Base-by-base conservation (phyloP, 192 early-diverging fungal genomes). In the Coemansia sp. region DNA sequence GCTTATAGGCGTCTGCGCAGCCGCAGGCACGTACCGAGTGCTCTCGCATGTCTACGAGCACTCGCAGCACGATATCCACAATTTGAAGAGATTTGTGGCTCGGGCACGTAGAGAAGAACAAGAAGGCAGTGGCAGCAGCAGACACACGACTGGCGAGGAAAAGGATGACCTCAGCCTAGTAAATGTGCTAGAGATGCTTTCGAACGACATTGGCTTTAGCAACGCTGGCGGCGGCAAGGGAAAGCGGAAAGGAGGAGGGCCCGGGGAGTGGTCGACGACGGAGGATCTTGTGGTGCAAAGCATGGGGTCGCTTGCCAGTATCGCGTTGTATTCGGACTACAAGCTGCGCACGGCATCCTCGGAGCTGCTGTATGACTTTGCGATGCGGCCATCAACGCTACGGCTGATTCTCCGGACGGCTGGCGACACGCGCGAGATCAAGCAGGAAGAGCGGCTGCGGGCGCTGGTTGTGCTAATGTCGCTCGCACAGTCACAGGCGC, bases 1-100 rank as follows among this genome's bases (percentile, higher is more conserved):
- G 19, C 23, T 50, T 5, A 43, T 44, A 7, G 64, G 72, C 9
- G 21, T 59, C 15, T 61, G 58, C 10, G 67, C 72, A n/a, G 72
- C 72, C 0, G 37, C 65, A 3, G 72, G 60, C 16, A 69, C 72
- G 12, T 74, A 74, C 63, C 66, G 72, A 3, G 66, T 74, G 43
- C 67, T 74, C 12, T 64, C 66, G 38, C 73, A 81, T 42, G 60
- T 76, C 6, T 41, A 69, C 7, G 74, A 72, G 57, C 79, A 81
- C 49, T 53, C 74, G 23, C 39, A 38, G 18, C 68, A 70, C 56
- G 79, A 81, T 67, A 23, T 26, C 21, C 52, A 18, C 21, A 9
- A 0, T 0, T 0, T 54, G 15, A 21, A 9, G 52, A 54, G 19
- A 6, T 11, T 10, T 4, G 15, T 18, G 8, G 16, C 48, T 6